Conservation (phyloP, 176 grass and related monocot species). For the Avena eriantha region DNA sequence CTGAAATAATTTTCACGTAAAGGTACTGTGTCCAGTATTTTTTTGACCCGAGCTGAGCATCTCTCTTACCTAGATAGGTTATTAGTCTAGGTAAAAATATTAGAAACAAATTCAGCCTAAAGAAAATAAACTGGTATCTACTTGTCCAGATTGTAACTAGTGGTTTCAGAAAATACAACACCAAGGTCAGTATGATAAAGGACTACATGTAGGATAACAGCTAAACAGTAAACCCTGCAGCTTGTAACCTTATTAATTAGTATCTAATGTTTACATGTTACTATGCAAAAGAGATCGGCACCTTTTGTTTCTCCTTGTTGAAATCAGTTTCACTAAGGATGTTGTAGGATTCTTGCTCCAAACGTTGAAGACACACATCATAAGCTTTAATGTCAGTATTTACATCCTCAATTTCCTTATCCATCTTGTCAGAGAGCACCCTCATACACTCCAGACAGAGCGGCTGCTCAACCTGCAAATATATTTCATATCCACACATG, state of each 20-base stretch:
- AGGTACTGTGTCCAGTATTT: background rate
- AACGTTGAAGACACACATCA: conserved; percentile 74
- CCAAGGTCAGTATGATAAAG: background rate
- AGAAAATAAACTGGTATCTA: background rate
- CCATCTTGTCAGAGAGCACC: conserved; percentile 93
- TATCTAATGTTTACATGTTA: conserved; percentile 12
- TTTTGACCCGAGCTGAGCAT: background rate
- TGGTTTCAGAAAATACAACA: background rate
- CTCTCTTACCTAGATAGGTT: conserved; percentile 16
- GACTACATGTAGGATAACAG: background rate
- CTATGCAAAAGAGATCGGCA: conserved; percentile 28
- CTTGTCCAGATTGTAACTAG: background rate
- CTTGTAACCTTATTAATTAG: background rate
- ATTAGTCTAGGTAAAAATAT: background rate
- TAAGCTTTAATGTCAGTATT: conserved; percentile 91
- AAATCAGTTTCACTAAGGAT: conserved; percentile 84
- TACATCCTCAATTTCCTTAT: conserved; percentile 90
- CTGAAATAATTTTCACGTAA: background rate
- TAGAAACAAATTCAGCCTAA: background rate
- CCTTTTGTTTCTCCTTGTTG: conserved; percentile 87
- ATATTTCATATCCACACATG: conserved; percentile 24
- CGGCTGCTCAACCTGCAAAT: conserved; percentile 89
- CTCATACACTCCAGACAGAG: conserved; percentile 97
- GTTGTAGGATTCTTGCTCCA: conserved; percentile 68
- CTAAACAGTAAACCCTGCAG: conserved; percentile 16